Conservation (phyloP, 2,329 filamentous ascomycete genomes). For the Hypomyces perniciosus region DNA sequence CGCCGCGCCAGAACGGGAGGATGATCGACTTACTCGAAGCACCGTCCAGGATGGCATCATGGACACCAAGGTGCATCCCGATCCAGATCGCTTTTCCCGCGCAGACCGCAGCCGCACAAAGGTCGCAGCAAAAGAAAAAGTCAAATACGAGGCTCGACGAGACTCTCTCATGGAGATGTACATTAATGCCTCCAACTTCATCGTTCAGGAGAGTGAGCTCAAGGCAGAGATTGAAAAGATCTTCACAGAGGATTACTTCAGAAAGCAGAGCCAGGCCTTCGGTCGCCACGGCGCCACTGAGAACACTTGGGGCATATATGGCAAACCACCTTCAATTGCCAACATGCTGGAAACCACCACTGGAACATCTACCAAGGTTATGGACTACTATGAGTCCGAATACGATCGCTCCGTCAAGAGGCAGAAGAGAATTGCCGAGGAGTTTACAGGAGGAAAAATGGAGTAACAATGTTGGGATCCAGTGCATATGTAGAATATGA, state of each 20-base stretch:
- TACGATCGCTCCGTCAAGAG: constrained; percentile 42
- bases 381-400: constrained; percentile 33
- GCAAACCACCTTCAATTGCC: constrained; percentile 39
- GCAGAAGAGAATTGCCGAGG: constrained; percentile 52
- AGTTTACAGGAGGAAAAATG: constrained; percentile 55
- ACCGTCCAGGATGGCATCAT: constrained; percentile 50
- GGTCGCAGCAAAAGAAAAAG: constrained; percentile 34
- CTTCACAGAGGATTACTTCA: constrained; percentile 62
- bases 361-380: constrained; percentile 30
- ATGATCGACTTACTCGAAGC: constrained; percentile 69
- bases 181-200: constrained; percentile 81
- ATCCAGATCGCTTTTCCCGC: constrained; percentile 56
- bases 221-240: constrained; percentile 64
- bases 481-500: constrained; percentile 19
- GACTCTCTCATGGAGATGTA: constrained; percentile 82
- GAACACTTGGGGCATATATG: constrained; percentile 48
- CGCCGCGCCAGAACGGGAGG: constrained; percentile 61
- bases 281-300: constrained; percentile 30
- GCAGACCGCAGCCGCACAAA: constrained; percentile 41
- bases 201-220: constrained; percentile 74
- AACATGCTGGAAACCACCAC: constrained; percentile 37
- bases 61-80: constrained; percentile 47
- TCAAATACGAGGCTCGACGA: constrained; percentile 53
- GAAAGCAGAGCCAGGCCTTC: constrained; percentile 26
- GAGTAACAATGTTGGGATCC: constrained; percentile 23